phyloP scores from a whole-genome alignment of 805 yeast species.

The Priceomyces fermenticarens region DNA sequence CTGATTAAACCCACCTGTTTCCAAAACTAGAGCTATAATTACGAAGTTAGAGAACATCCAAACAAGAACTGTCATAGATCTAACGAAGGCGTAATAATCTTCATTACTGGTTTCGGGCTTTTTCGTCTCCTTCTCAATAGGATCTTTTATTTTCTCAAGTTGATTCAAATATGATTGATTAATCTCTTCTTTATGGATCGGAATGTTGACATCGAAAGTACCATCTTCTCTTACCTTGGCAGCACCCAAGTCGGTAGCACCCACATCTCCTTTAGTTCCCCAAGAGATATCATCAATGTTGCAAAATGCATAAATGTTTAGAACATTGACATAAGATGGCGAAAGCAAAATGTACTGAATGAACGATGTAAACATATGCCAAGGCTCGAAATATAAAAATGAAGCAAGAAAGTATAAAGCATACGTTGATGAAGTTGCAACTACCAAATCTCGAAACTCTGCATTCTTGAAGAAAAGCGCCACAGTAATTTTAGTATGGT shows the following conservation, averaged over 20 bases:
- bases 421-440: conserved; percentile 59
- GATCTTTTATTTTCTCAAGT: conserved; percentile 49
- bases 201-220: conserved; percentile 53
- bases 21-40: conserved; percentile 39
- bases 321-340: conserved; percentile 52
- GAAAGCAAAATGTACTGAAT: conserved; percentile 48
- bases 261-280: conserved; percentile 72
- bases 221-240: conserved; percentile 55
- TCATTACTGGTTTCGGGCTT: conserved; percentile 31
- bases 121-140: conserved; percentile 31
- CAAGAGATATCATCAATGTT: conserved; percentile 71
- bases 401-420: conserved; percentile 60
- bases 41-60: conserved; percentile 46
- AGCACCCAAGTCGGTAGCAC: conserved; percentile 54
- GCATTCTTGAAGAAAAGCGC: conserved; percentile 44
- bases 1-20: conserved; percentile 44
- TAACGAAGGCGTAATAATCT: conserved; percentile 44
- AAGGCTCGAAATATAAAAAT: conserved; percentile 58
- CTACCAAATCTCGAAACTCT: conserved; percentile 48
- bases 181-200: conserved; percentile 47
- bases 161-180: conserved; percentile 52
- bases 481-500: conserved; percentile 42
- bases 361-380: conserved; percentile 63
- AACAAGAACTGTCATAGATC: conserved; percentile 44
- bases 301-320: conserved; percentile 67